Evolutionary conservation across 345 rosid genomes (phyloP).

Genomic region (Eucalyptus urophylla): DNA sequence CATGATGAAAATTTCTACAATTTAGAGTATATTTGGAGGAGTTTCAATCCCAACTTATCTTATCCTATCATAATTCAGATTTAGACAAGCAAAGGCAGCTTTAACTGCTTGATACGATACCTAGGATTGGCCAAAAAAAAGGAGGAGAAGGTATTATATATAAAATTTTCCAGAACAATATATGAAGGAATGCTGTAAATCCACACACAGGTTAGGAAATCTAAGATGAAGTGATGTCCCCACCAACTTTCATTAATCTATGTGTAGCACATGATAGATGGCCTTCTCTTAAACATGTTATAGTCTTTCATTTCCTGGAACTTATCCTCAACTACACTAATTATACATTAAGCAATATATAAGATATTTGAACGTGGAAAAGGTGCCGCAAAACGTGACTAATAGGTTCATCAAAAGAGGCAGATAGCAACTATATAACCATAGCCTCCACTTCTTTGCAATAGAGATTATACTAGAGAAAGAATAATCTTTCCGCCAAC

Average conservation of each 20-base stretch:
- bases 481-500: not conserved
- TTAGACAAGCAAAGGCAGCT: not conserved
- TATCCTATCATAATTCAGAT: not conserved
- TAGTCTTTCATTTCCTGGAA: not conserved
- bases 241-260: not conserved
- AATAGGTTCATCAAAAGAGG: not conserved
- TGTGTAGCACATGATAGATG: not conserved
- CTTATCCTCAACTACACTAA: not conserved
- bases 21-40: not conserved
- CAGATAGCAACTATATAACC: not conserved
- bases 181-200: not conserved
- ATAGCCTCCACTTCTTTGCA: not conserved
- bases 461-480: not conserved
- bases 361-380: not conserved
- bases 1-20: not conserved
- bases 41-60: not conserved
- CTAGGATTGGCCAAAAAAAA: not conserved
- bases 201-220: not conserved
- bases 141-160: accelerated
- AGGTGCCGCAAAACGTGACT: not conserved
- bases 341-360: not conserved
- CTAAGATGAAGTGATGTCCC: not conserved
- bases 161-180: not conserved
- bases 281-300: not conserved
- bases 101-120: not conserved